These are phyloP conservation scores for Calocera viscosa DNA, from an alignment of 768 basidiomycete genomes.

Conservation along the genomic window DNA sequence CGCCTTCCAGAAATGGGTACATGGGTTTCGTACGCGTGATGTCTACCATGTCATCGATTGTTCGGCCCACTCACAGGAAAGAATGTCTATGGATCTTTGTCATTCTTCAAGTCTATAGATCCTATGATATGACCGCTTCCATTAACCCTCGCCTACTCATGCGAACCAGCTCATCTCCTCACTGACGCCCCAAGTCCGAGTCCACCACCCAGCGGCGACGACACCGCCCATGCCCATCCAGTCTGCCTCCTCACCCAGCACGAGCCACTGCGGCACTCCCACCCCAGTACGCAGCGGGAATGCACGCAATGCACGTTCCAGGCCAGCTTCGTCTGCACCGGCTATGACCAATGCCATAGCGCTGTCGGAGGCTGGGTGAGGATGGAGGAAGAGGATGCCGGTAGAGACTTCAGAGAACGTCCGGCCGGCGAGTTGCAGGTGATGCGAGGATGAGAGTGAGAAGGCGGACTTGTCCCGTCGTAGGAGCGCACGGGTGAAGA, in stretches of 20 bases:
- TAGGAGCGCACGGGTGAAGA: slow-evolving; percentile 8
- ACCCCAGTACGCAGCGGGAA: slow-evolving; percentile 79
- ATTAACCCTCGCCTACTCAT: too few species aligned
- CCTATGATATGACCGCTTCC: too few species aligned
- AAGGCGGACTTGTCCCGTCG: slow-evolving; percentile 7
- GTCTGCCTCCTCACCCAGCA: slow-evolving; percentile 44
- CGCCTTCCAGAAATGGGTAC: background rate
- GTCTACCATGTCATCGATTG: too few species aligned
- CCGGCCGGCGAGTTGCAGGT: slow-evolving; percentile 15
- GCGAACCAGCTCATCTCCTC: background rate
- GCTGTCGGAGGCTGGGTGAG: slow-evolving; percentile 37
- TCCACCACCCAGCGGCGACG: slow-evolving; percentile 53
- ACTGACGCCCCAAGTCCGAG: background rate
- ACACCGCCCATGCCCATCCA: slow-evolving; percentile 57
- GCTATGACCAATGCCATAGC: slow-evolving; percentile 45
- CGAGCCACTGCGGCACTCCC: slow-evolving; percentile 63
- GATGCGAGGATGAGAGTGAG: slow-evolving; percentile 20
- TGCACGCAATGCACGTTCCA: slow-evolving; percentile 58
- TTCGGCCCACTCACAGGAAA: too few species aligned
- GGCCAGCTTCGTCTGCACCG: slow-evolving; percentile 41
- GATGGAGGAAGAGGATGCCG: slow-evolving; percentile 53
- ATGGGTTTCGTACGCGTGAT: too few species aligned
- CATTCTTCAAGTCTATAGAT: too few species aligned
- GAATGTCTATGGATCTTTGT: too few species aligned
- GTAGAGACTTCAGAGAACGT: slow-evolving; percentile 20